Percentiles rank a stretch among this genome's conserved stretches.
Conservation (phyloP, 331 rosid genomes). For the Malus hybrid region DNA sequence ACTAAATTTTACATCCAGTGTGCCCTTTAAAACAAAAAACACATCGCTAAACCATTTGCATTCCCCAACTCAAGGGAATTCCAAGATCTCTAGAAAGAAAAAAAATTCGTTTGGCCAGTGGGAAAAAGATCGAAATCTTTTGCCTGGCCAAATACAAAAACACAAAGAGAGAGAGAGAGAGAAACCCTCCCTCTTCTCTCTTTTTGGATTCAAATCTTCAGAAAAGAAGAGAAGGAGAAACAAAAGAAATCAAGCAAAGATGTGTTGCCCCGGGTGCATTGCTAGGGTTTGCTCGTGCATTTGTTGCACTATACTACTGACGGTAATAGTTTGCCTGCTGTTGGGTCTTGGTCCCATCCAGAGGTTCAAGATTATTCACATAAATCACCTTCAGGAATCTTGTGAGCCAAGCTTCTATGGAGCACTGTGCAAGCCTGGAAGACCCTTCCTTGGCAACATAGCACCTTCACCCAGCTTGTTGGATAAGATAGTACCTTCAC, state of each 20-base stretch:
- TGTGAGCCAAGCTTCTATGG: neutral
- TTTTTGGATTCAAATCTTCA: neutral
- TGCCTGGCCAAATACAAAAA: neutral
- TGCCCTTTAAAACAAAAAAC: neutral
- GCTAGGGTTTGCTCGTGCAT: neutral
- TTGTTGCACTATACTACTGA: neutral
- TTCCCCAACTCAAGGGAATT: neutral
- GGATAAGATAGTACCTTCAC: neutral
- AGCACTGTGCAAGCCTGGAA: neutral
- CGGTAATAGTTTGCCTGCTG: neutral
- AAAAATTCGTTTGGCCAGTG: neutral
- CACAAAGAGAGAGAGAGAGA: neutral
- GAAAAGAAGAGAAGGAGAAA: neutral
- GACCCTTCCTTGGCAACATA: neutral
- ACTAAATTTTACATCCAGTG: neutral
- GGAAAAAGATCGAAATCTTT: neutral
- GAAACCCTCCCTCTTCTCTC: neutral
- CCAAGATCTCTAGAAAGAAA: neutral
- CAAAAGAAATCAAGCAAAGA: neutral
- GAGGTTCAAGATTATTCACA: neutral
- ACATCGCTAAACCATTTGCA: neutral
- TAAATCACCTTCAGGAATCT: neutral
- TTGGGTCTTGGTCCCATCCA: neutral
- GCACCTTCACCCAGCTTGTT: neutral
- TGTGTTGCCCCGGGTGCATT: neutral